Base-by-base conservation (phyloP, 345 rosid genomes). In the Brassica carinata region DNA sequence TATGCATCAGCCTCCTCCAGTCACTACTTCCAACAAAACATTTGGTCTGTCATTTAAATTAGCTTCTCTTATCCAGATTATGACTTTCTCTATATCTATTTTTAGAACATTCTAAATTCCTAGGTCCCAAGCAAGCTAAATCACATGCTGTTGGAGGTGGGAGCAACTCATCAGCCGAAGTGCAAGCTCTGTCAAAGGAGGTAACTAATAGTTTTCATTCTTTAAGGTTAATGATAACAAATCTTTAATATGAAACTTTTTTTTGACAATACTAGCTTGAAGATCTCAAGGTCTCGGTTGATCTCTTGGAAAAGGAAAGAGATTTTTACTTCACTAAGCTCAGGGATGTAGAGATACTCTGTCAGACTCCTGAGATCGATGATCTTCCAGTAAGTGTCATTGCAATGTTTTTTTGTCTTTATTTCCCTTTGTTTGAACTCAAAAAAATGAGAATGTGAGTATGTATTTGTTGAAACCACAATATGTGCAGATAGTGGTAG, bases 251-350 rank as follows among this genome's bases (percentile, higher is more conserved):
- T 65, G 58, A 72, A 23, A 45, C n/a, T 58, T 67, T 67, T 19
- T 64, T 66, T 64, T 19, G 18, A 26, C 70, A 58, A 57, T 62
- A 48, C 67, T 82, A 96, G 99, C 72, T 96, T 73, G 79, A 83
- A 33, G 94, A 93, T 71, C 87, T 90, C 68, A 93, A 90, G 86
- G 87, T 90, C 73, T 88, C 96, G 5, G 87, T 90, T 13, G 95
- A 92, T 82, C 80, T 88, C 62, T 79, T 90, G 87, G 98, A 90
- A 66, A 93, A 96, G 77, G 99, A 96, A 81, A 89, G 95, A 81
- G 97, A 96, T 51, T 96, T 96, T 83, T 96, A 96, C 93, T 86
- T 89, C 81, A 85, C 91, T 10, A 96, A 96, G 83, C 78, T 96
- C 70, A 86, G 99, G 67, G 97, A 92, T 73, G 82, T 93, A 69